Base-by-base conservation (phyloP, 192 early-diverging fungal species). In the Coemansia sp. region DNA sequence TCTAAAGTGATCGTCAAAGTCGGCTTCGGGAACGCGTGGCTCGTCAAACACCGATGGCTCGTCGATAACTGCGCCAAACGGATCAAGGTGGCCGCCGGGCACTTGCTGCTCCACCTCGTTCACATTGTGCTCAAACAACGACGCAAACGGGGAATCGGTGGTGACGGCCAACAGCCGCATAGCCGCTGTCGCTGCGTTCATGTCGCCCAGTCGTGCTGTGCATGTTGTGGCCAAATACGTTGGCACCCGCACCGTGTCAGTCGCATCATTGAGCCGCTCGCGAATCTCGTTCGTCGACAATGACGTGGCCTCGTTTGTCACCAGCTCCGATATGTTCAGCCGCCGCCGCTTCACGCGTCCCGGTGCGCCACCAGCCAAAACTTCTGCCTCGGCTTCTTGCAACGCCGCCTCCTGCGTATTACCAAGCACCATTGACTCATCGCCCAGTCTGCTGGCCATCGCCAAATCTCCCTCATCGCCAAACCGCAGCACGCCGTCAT, bases 331-430 rank as follows among this genome's bases (percentile, higher is more conserved):
- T 34, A 80, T 22, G 51, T 75, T 76, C 51, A 75, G 62, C 15
- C 78, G 62, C 14, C 74, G 72, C 14, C 78, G 69, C 69, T 75
- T 81, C 38, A 4, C 57, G 2, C 59, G 69, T 15, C 69, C 64
- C 17, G 62, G 19, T n/a, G 59, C 26, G 21, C 68, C 62, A 15
- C 65, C 28, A 20, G 58, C 31, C 0, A 81, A 64, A 2, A 81
- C 67, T 9, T 69, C 59, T 4, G 78, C 74, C 59, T 81, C 78
- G 12, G 74, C 78, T 22, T 66, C 74, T 37, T 75, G 78, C 60
- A 81, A 58, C 4, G 74, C 78, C 4, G 59, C 69, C 42, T 81
- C 78, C 11, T 81, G 73, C 20, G 74, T 76, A 38, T 51, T 66
- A 4, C 31, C 31, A 7, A 70, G 67, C 25, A 69, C 52, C 64